These are phyloP conservation scores for Taiozyma sp. DNA, from an alignment of 1,139 yeast species.

Conservation along the genomic window DNA sequence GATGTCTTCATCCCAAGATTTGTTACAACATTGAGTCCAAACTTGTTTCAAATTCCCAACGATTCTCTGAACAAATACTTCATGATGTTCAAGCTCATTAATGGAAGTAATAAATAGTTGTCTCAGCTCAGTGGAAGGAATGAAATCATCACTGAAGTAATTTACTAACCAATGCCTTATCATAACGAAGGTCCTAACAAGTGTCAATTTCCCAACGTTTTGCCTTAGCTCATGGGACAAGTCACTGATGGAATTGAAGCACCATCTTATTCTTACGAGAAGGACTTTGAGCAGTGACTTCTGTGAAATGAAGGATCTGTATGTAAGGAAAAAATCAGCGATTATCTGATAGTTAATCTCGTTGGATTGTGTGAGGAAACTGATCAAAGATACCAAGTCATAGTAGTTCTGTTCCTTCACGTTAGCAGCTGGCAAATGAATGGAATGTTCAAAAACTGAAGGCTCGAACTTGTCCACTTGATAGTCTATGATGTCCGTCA, in stretches of 20 bases:
- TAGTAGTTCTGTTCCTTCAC: slow-evolving; percentile 12
- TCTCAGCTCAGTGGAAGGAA: slow-evolving; percentile 42
- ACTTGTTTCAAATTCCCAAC: slow-evolving; percentile 38
- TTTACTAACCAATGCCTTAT: slow-evolving; percentile 86
- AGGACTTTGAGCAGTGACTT: slow-evolving; percentile 56
- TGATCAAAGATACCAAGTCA: slow-evolving; percentile 51
- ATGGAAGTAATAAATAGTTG: slow-evolving; percentile 42
- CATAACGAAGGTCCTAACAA: slow-evolving; percentile 84
- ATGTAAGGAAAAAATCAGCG: slow-evolving; percentile 84
- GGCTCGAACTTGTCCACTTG: slow-evolving; percentile 6
- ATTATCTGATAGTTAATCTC: slow-evolving; percentile 73
- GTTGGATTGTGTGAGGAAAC: slow-evolving; percentile 74
- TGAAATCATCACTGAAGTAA: slow-evolving; percentile 68
- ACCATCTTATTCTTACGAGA: slow-evolving; percentile 69
- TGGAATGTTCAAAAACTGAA: slow-evolving; percentile 8
- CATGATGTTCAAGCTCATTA: slow-evolving; percentile 35
- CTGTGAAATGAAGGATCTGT: slow-evolving; percentile 62
- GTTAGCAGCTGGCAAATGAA: background rate
- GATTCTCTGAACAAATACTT: slow-evolving; percentile 37
- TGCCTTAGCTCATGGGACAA: slow-evolving; percentile 30
- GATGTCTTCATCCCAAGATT: slow-evolving; percentile 21
- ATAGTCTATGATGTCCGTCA: slow-evolving; percentile 20
- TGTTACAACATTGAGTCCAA: slow-evolving; percentile 27
- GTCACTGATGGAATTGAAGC: slow-evolving; percentile 39
- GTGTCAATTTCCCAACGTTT: slow-evolving; percentile 61